Evolutionary conservation across 768 basidiomycete genomes (phyloP), one percentile per base, ranked within the genome.

Genomic region (Pleurotus platypus): DNA sequence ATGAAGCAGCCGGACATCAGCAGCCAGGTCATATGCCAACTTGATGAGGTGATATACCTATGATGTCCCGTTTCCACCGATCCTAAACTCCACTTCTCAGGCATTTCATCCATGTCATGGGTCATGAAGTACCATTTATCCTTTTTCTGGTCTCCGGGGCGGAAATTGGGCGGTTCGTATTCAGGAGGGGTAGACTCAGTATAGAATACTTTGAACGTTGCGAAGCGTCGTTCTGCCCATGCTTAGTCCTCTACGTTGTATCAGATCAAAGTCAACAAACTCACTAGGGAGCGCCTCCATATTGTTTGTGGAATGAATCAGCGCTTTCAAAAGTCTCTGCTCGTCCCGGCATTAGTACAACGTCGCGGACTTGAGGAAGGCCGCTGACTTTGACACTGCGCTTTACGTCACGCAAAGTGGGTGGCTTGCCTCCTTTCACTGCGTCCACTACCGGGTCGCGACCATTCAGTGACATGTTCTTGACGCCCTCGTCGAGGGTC

Each of bases 151-250:
- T 94, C 90, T 0, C 85, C 90, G 4, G 87, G 71, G 57, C 81
- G 79, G 64, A 94, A 94, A 67, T 86, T 75, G 0, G 89, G 89
- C 4, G 93, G 93, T 66, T 95, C 89, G 63, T 95, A 95, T 50
- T 92, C 86, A 7, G 77, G 73, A 0, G 93, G 93, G 11, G 91
- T 86, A 18, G 83, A 77, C 47, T 90, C 85, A 12, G 87, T 88
- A 67, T 93, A 94, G 66, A 88, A 92, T 9, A 92, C 70, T 67
- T 95, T 94, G 75, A 94, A 91, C 18, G 87, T 90, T n/a, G 92
- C 90, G 64, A 79, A 94, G 35, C 92, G 87, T 47, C 85, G 86
- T 63, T 84, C 91, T 90, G 64, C 15, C 42, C 15, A 26, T 50
- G 55, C 53, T 46, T 4, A 53, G 35, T 60, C 18, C 30, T 35